Base-by-base conservation (phyloP, 2,329 filamentous ascomycete genomes). In the Coniochaeta sp. region DNA sequence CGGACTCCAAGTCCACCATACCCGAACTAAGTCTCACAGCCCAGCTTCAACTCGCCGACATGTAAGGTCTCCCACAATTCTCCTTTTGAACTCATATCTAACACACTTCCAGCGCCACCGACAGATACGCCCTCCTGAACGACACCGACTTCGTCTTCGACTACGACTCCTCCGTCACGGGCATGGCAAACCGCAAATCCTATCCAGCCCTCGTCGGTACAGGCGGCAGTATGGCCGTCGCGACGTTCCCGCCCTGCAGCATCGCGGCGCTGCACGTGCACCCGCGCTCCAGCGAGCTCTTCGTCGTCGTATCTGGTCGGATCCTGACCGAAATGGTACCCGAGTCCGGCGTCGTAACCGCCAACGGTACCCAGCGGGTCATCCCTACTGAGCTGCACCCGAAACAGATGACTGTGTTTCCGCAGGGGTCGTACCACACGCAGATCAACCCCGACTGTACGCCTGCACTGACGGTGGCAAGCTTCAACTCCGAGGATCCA, bases 121-220 rank as follows among this genome's bases (percentile, higher is more conserved):
- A 76, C 50, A 70, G 70, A 49, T 67, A 70, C 61, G 57, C 60
- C 20, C 69, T 76, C 51, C 68, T 77, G 26, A 61, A 72, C 6
- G 63, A 77, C 57, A 50, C 63, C 2, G 67, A 77, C 55, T 77
- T 77, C 60, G 61, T 75, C 61, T 79, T 75, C 63, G 68, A 76
- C 62, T 78, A 78, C 64, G 67, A 64, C 57, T 57, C 58, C 49
- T 59, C 58, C n/a, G 58, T 59, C 20, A 49, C 78, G 54, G 65
- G 75, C 28, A 65, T 71, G n/a, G 76, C 78, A 35, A 78, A 80
- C 65, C 72, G 77, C 60, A 74, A 76, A 63, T 74, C 71, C 31
- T 82, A 81, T 63, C 79, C 79, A 3, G 76, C 78, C 24, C 72
- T 82, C 16, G 74, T 78, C n/a, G 72, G 75, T 42, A 76, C 52